A percentile compares a stretch with the other conserved stretches of the same genome.
Evolutionary conservation across 257 asterid genomes (phyloP).

Genomic region (Thymus mandschuricus): DNA sequence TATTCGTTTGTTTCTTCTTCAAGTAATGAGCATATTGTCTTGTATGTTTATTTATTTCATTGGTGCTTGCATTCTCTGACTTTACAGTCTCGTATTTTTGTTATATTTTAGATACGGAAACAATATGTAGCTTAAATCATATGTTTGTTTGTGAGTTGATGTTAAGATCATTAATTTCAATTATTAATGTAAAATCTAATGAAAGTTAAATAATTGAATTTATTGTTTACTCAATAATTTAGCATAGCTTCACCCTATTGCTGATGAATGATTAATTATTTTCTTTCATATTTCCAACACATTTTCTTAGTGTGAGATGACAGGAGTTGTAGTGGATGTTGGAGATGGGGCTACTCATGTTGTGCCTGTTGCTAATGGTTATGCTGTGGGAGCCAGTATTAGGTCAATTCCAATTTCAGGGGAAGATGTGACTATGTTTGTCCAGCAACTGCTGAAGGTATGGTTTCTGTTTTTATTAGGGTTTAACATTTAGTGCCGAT

Average conservation of each 20-base stretch:
- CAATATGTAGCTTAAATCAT: background rate
- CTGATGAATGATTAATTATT: slow-evolving; percentile 30
- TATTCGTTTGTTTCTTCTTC: background rate
- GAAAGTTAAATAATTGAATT: background rate
- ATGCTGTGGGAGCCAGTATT: slow-evolving; percentile 96
- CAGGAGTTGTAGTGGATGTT: slow-evolving; percentile 93
- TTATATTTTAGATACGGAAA: background rate
- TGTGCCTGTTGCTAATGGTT: slow-evolving; percentile 98
- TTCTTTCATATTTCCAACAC: slow-evolving; percentile 33
- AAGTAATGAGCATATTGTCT: background rate
- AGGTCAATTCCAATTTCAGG: slow-evolving; percentile 90
- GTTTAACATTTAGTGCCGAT: background rate
- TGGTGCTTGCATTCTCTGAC: slow-evolving; percentile 11
- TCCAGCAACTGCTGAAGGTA: slow-evolving; percentile 95
- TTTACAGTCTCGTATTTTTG: slow-evolving; percentile 10
- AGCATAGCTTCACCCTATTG: slow-evolving; percentile 5
- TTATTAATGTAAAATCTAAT: slow-evolving; percentile 3
- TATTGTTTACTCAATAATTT: slow-evolving; percentile 2
- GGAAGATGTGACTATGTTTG: slow-evolving; percentile 79
- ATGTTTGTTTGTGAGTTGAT: slow-evolving; percentile 13
- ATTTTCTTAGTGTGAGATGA: slow-evolving; percentile 90
- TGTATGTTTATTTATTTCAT: background rate
- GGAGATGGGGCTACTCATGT: slow-evolving; percentile 99
- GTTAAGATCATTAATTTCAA: background rate
- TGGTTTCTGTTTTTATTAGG: slow-evolving; percentile 28